Percentiles rank a stretch among this genome's conserved stretches.
Evolutionary conservation across 1,284 basidiomycete species (phyloP).

Genomic region (Ustilago trichophora): DNA sequence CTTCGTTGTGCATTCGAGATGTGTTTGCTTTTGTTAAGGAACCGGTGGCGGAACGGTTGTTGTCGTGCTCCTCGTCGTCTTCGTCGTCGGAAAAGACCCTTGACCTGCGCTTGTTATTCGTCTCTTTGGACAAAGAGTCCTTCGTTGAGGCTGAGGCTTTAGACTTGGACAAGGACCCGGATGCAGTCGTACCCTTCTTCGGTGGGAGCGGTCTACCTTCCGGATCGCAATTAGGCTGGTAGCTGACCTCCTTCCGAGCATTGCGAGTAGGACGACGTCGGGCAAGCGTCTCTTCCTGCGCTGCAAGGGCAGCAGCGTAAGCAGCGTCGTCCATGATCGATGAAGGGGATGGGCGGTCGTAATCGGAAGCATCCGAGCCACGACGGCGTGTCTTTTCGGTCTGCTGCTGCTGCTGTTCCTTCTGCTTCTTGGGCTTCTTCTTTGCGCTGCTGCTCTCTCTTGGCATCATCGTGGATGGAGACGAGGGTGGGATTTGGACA

Average conservation of each 20-base stretch:
- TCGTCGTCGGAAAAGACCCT: conserved; percentile 28
- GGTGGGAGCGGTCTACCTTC: conserved; percentile 33
- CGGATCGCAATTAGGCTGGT: conserved; percentile 29
- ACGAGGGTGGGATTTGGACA: conserved; percentile 20
- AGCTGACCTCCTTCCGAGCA: conserved; percentile 30
- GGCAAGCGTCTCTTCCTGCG: conserved; percentile 30
- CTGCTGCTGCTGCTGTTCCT: no score
- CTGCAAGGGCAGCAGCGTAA: conserved; percentile 30
- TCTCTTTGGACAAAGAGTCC: no score
- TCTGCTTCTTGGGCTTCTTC: conserved; percentile 14
- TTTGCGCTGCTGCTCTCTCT: conserved; percentile 6
- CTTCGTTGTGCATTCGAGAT: background rate
- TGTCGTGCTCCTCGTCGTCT: conserved; percentile 3
- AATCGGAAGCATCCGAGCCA: conserved; percentile 15
- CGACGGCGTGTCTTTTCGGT: conserved; percentile 1
- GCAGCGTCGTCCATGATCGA: conserved; percentile 27
- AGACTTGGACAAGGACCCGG: conserved; percentile 3
- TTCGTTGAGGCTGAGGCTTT: conserved; percentile 5
- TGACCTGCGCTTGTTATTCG: conserved; percentile 20
- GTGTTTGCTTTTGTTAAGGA: conserved; percentile 3
- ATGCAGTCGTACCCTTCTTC: conserved; percentile 1
- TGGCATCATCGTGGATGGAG: conserved; percentile 1
- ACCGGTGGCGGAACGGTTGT: background rate
- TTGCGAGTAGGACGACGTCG: conserved; percentile 20
- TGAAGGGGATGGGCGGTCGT: background rate